phyloP scores from a whole-genome alignment of 805 yeast genomes.

The Metschnikowia chrysomelidarum region DNA sequence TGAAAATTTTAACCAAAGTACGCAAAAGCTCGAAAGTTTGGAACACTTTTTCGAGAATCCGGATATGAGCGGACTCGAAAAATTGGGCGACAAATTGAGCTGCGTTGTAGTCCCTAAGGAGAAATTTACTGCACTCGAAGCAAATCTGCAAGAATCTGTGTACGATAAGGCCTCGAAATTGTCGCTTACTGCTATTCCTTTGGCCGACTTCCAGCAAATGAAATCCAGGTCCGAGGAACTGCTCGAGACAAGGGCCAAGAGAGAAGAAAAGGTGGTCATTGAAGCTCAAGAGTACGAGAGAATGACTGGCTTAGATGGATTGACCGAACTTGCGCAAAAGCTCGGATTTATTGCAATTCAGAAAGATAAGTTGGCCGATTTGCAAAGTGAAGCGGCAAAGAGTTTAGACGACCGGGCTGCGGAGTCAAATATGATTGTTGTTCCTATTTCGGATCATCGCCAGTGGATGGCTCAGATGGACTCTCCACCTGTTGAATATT shows the following conservation, averaged over 20 bases:
- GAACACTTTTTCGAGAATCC: constrained; percentile 11
- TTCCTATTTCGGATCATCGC: constrained; percentile 11
- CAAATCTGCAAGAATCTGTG: constrained; percentile 11
- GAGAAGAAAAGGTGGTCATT: constrained; percentile 9
- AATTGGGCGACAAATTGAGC: constrained; percentile 8
- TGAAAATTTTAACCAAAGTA: constrained; percentile 12
- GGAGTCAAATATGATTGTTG: constrained; percentile 7
- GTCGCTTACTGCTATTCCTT: constrained; percentile 14
- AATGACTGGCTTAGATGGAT: constrained; percentile 4
- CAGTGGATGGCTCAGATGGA: constrained; percentile 1
- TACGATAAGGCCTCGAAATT: constrained; percentile 13
- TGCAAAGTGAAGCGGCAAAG: constrained; percentile 10
- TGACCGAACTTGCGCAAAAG: constrained; percentile 10
- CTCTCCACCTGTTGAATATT: constrained; percentile 6
- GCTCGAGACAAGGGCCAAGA: constrained; percentile 11
- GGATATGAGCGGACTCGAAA: constrained; percentile 8
- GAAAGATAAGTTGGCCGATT: constrained; percentile 6
- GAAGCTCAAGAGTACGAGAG: constrained; percentile 5
- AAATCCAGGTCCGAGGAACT: constrained; percentile 7
- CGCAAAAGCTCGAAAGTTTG: constrained; percentile 9
- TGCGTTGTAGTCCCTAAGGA: constrained; percentile 7
- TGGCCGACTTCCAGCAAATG: constrained; percentile 9
- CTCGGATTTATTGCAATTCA: constrained; percentile 8
- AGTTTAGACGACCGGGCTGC: constrained; percentile 13
- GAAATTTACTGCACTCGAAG: constrained; percentile 7